Evolutionary conservation across 2,329 filamentous ascomycete species (phyloP).

Genomic region (Cladosporium sp.): DNA sequence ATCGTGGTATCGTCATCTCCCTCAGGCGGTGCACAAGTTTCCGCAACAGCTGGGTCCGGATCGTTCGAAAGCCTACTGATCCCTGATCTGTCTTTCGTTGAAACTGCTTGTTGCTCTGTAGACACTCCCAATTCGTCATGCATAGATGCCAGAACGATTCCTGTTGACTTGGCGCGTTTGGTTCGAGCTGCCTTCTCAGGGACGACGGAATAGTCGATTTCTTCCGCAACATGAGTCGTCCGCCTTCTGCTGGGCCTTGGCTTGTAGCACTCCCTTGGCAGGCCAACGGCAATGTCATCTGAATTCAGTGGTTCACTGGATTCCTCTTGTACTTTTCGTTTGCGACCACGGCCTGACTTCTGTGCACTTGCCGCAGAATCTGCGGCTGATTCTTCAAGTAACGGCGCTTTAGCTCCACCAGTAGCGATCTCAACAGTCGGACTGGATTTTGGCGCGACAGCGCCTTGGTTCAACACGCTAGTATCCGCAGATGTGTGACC

Average conservation of each 20-base stretch:
- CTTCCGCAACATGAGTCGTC: conserved; percentile 24
- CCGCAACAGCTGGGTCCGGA: background rate
- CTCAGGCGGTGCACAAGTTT: no score
- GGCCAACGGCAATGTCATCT: conserved; percentile 30
- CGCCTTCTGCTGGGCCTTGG: conserved; percentile 35
- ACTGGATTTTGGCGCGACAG: background rate
- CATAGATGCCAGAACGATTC: background rate
- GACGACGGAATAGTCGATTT: conserved; percentile 30
- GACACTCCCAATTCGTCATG: background rate
- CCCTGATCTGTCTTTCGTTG: no score
- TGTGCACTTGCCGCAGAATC: background rate
- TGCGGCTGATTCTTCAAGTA: background rate
- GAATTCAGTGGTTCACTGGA: conserved; percentile 24
- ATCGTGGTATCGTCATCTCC: no score
- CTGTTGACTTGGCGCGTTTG: conserved; percentile 36
- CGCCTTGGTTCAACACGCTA: background rate
- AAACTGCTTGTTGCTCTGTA: background rate
- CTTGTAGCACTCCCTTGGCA: conserved; percentile 37
- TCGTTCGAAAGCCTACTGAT: no score
- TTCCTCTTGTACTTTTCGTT: conserved; percentile 19
- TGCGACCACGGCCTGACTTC: conserved; percentile 15
- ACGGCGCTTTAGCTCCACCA: background rate
- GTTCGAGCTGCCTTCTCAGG: conserved; percentile 37
- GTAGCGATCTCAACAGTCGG: conserved; percentile 3
- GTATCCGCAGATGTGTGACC: background rate